A percentile compares a stretch with the other conserved stretches of the same genome.
Evolutionary conservation across 768 basidiomycete species (phyloP).

Genomic region (Mycena alexandri): DNA sequence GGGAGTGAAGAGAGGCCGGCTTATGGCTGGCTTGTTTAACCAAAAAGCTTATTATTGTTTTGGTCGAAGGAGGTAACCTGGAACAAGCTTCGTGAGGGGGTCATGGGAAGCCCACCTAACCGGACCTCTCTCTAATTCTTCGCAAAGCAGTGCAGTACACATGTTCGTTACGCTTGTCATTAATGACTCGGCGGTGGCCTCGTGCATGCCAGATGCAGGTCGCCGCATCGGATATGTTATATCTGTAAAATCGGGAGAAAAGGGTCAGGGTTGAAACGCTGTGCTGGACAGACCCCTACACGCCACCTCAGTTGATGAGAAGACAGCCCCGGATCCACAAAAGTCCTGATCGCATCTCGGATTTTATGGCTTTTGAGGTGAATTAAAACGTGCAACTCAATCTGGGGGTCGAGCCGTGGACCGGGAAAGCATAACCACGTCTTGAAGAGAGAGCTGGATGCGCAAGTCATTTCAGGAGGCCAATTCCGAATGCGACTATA

Average conservation of each 20-base stretch:
- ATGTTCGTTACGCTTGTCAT: slow-evolving; percentile 41
- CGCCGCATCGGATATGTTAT: slow-evolving; percentile 28
- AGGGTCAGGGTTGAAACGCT: slow-evolving; percentile 34
- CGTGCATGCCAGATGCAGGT: slow-evolving; percentile 35
- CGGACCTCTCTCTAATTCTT: slow-evolving; percentile 34
- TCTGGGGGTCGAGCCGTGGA: slow-evolving; percentile 28
- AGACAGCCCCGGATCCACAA: slow-evolving; percentile 28
- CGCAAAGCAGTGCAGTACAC: slow-evolving; percentile 34
- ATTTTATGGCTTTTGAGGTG: slow-evolving; percentile 28
- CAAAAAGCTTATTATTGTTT: slow-evolving; percentile 57
- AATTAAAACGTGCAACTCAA: slow-evolving; percentile 33
- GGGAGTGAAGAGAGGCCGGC: slow-evolving; percentile 40
- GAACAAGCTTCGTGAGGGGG: slow-evolving; percentile 35
- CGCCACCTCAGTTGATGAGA: slow-evolving; percentile 26
- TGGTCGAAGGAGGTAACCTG: slow-evolving; percentile 31
- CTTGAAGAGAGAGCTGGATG: slow-evolving; percentile 2
- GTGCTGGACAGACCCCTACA: slow-evolving; percentile 14
- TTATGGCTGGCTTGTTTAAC: slow-evolving; percentile 45
- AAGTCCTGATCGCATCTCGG: slow-evolving; percentile 19
- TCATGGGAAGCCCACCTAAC: slow-evolving; percentile 24
- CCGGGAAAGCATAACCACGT: slow-evolving; percentile 16
- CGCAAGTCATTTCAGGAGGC: slow-evolving; percentile 16
- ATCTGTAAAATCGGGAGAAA: slow-evolving; percentile 24
- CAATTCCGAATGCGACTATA: slow-evolving; percentile 7
- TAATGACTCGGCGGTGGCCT: slow-evolving; percentile 34